Base-by-base conservation (phyloP, 768 basidiomycete species). In the Lepiota subincarnata region DNA sequence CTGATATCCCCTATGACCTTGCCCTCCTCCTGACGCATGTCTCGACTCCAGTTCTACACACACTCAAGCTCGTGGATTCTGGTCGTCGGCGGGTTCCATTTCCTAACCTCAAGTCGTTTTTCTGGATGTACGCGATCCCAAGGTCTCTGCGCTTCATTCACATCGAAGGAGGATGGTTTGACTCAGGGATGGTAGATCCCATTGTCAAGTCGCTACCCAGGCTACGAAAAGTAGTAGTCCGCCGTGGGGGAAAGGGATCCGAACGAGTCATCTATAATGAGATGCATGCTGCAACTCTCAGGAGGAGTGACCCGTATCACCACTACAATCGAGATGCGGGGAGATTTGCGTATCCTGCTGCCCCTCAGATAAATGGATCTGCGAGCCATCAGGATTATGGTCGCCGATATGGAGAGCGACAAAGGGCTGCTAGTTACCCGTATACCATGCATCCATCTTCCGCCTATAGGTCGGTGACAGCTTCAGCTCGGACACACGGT, bases 1-100 rank as follows among this genome's bases (percentile, higher is more conserved):
- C 46, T n/a, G 81, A 86, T 60, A 80, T 87, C 40, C 83, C 84
- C 36, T 76, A 76, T 45, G 86, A 87, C 60, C 71, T 87, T 24
- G 64, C 75, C 16, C 70, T 73, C 45, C 69, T 85, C 56, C 66
- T 81, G 50, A 74, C 77, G 38, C 76, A 77, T 55, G 59, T 86
- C 16, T 72, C 68, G 14, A 68, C 75, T 6, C 84, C 82, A 19
- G 65, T 66, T 28, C 73, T 86, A 28, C 69, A 63, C 52, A 72
- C 69, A 24, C 68, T 88, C 40, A 68, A 67, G 40, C 70, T 87
- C 39, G 58, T 75, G 55, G 80, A 84, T 60, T 50, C 68, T n/a
- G 60, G 64, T 16, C 70, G 67, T 43, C 67, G 68, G 2, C 66
- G 59, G 31, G 60, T 59, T 36, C 60, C 75, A 20, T 81, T 83